Conservation (phyloP, 139 green algal species). For the Micractinium conductrix region DNA sequence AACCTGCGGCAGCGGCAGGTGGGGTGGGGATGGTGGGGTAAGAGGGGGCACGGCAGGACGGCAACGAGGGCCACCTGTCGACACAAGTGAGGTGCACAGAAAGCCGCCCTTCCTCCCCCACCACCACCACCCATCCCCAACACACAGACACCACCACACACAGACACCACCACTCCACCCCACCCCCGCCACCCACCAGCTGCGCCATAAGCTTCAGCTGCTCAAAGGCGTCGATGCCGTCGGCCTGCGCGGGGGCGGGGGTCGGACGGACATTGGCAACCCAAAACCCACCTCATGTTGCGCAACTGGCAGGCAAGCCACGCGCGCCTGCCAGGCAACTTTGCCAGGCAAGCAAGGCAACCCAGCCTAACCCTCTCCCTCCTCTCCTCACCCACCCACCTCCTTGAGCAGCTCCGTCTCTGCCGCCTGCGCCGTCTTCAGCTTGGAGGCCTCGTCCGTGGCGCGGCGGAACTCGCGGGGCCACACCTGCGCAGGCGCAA, state of each 20-base stretch:
- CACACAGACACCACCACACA: neutral
- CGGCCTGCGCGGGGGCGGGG: slow-evolving; percentile 1
- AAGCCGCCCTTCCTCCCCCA: neutral
- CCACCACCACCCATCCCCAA: neutral
- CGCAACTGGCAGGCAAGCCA: too few species aligned
- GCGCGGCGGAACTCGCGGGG: slow-evolving; percentile 78
- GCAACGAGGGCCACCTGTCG: too few species aligned
- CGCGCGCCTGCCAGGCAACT: neutral
- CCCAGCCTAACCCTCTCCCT: too few species aligned
- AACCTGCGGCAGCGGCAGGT: neutral
- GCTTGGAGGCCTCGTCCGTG: slow-evolving; percentile 59
- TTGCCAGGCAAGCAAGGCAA: too few species aligned
- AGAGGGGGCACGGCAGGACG: too few species aligned
- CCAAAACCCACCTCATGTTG: too few species aligned
- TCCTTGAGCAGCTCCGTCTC: slow-evolving; percentile 57
- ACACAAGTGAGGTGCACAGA: too few species aligned
- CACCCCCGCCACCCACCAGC: neutral
- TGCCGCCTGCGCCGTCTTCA: slow-evolving; percentile 59
- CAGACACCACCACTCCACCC: neutral
- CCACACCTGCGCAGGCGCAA: slow-evolving; percentile 53
- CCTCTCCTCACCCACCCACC: too few species aligned
- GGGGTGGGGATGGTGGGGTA: neutral
- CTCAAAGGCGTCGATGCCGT: slow-evolving; percentile 80
- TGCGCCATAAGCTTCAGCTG: slow-evolving; percentile 72
- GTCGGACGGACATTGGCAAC: too few species aligned